Evolutionary conservation across 371 early-diverging fungal species (phyloP), one percentile per base, ranked within the genome.

Genomic region (Phascolomyces articulosus): DNA sequence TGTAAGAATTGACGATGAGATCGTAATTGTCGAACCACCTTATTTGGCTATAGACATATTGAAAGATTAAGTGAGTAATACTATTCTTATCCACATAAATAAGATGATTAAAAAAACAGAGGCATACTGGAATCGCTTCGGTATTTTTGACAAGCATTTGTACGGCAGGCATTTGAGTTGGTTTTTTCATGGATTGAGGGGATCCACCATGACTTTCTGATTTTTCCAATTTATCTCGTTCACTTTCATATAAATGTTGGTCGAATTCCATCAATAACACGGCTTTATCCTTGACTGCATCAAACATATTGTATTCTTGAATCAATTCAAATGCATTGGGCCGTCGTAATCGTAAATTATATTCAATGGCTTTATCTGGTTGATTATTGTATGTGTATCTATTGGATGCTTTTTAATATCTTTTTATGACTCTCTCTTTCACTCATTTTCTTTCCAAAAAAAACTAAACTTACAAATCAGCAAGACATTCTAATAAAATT

Each of bases 231-330:
- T 54, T 26, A 2, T 20, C 47, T 41, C 65, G 67, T 64, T 67
- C 63, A 58, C 82, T 72, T 64, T 77, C 74, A 29, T 84, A 61
- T 31, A 88, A 58, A 61, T 84, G 77, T 51, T 91, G 87, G 72
- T 95, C 95, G 71, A 95, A 96, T 38, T 91, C 86, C 86, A 98
- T 84, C 7, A 97, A 67, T 9, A 95, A 71, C 2, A 89, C 70
- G 0, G 91, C 91, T 68, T 95, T 90, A 62, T 90, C 86, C 53
- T 90, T 83, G 10, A 97, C 79, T 0, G 91, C 88, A 34, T 85
- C 80, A 74, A 91, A 94, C 77, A 97, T 84, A 65, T 93, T 90
- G 70, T 93, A 87, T 18, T 84, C 80, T 24, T 80, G 79, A 18
- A 98, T 92, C 15, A 92, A 78, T 18, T 88, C 87, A 66, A 96